Evolutionary conservation across 2,329 filamentous ascomycete genomes (phyloP), one percentile per base, ranked within the genome.

Genomic region (Colletotrichum sp.): DNA sequence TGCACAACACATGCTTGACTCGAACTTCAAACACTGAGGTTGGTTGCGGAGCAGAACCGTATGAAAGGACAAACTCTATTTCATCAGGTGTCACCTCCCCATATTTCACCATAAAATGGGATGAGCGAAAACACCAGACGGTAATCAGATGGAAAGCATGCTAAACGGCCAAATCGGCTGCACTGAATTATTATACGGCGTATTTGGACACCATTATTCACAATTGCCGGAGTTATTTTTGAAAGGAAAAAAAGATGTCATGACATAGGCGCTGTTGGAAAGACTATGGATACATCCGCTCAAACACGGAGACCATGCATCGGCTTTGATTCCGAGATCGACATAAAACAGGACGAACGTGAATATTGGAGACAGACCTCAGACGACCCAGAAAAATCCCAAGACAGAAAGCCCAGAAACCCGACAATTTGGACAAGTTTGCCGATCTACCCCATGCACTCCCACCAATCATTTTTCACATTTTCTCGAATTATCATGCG

Each of bases 331-430:
- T 39, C 62, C 32, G 28, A 28, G 63, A 72, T 72, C 52, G 52
- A 68, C 52, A 44, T 26, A 34, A 57, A 52, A 72, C 26, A 30
- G 16, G 63, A 72, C 63, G 52, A 62, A 72, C 26, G 8, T n/a
- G 34, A 34, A 21, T 6, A 21, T 55, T 67, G 62, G 60, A 44
- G 63, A 72, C 55, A 49, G 7, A 62, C 24, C 28, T 59, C 52
- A 69, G 70, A 62, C 49, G 65, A 30, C 30, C 64, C 63, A 16
- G 36, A 66, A 66, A 28, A 49, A 7, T 6, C 9, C 28, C 26
- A 13, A 39, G 21, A 30, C 60, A n/a, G 60, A 59, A 28, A 59
- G 44, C 6, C 44, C 52, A 44, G 12, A 60, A 36, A 44, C 32
- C 67, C 67, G 55, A 44, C 32, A 26, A 21, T 62, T 49, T 24